Evolutionary conservation across 495 filamentous ascomycete species (phyloP), one percentile per base, ranked within the genome.

Genomic region (Daldinia grandis): DNA sequence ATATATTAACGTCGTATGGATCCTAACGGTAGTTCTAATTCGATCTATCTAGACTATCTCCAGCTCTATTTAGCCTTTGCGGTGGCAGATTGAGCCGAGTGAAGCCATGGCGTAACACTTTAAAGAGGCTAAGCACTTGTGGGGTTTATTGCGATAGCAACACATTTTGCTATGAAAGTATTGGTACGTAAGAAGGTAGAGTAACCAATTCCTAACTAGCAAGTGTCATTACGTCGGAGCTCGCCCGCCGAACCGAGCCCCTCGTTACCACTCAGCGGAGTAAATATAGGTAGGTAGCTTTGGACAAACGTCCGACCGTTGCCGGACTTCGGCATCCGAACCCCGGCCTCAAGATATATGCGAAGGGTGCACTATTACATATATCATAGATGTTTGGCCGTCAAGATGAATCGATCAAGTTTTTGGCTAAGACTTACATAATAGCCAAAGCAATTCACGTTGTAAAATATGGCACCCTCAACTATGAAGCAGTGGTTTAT

Each of bases 401-500:
- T 10, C 12, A 14, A 35, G 10, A 35, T 35, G 33, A 40, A 6
- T 40, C 17, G 38, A 3, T 8, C 5, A 40, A 4, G 33, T 35
- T 14, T 0, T 4, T 1, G 10, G 1, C 38, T 4, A 40, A 15
- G 0, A 40, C 38, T 4, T 40, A 40, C n/a, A 17, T 4, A 17
- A 40, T 0, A 40, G 14, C 5, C 3, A 3, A 27, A 21, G 10
- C 14, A 19, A 27, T n/a, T 38, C 44, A 8, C n/a, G 21, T 30
- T 33, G 19, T 50, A 14, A 4, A 56, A 67, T 2, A 72, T 72
- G 69, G 54, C 64, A 12, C 82, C 86, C 37, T 73, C 81, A 15
- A 87, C 81, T 2, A 89, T 84, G 73, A 90, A 90, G 75, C 88
- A 92, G 76, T 94, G 90, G 89, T 78, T 83, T 27, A 76, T 93